Base-by-base conservation (phyloP, 805 yeast species). In the Candida michaelii region DNA sequence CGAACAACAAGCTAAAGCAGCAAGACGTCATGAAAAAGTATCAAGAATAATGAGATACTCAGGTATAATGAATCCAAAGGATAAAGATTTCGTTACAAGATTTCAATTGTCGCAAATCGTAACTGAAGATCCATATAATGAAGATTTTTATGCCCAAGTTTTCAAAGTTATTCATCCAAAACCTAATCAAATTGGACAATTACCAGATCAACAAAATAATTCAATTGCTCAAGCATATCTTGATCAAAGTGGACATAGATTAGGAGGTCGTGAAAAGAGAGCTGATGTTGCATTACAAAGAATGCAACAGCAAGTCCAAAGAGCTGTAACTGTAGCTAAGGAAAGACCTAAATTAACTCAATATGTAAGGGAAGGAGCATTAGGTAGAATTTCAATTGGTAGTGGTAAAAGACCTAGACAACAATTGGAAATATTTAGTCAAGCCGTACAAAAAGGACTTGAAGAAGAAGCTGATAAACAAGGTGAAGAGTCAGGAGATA, bases 261-360 rank as follows among this genome's bases (percentile, higher is more conserved):
- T 87, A 43, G 95, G 95, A 54, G 95, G 95, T 39, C 80, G 89
- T 62, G 73, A 81, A 49, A 85, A 82, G 65, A 74, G 91, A 61
- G 91, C 90, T 7, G 95, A 88, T 63, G 82, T 89, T 50, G 97
- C 96, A 1, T 74, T 90, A 56, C 96, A 88, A 71, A 83, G 97
- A 73, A 88, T 93, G 96, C 97, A 91, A 68, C 96, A 89, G 62
- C 98, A 91, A 69, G 96, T 91, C 40, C 95, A 89, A 58, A 88
- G 86, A 56, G 98, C 98, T 12, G 97, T 91, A 13, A 86, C 91
- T 42, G 91, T 88, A 30, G 99, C 97, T 17, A 87, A 88, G 60
- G 96, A 89, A 56, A 80, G 89, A 68, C 85, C 88, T 41, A 82
- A 82, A 65, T 68, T 76, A 29, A 74, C 76, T 32, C 82, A 76